Base-by-base conservation (phyloP, 805 yeast genomes). In the Teunomyces barrocoloradensis region DNA sequence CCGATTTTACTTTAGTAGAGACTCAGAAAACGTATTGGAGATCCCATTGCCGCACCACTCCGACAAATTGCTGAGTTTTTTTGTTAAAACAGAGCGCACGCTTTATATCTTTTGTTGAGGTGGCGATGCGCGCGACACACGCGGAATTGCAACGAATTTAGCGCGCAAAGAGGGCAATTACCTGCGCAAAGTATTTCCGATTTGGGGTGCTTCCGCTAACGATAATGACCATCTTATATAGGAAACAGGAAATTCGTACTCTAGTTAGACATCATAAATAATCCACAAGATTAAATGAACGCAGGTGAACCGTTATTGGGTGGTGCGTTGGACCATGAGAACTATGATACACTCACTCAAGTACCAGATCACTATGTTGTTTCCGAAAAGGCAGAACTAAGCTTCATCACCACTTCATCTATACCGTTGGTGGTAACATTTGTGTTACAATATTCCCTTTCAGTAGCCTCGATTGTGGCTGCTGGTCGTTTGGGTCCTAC, bases 261-360 rank as follows among this genome's bases (percentile, higher is more conserved):
- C 27, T 25, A 9, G 11, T 23, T 15, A 17, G 13, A 13, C 15
- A 32, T 12, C 20, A 25, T 41, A 15, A 21, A 27, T 7, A 7
- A 23, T 18, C 18, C 17, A 9, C n/a, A 17, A 2, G 10, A 10
- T 44, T 29, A 52, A 11, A 60, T 63, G 65, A 58, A 56, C 52
- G 52, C 64, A 9, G 67, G 61, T 43, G 64, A 59, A 45, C 55
- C 60, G 10, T 54, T 62, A 29, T 58, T 65, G 23, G 46, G 50
- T 10, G 64, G 66, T 1, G 55, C 54, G 0, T 49, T 45, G 41
- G 61, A 60, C 35, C 45, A 51, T 36, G 56, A 51, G 29, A 45
- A 51, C 41, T 61, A 62, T 43, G 57, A 53, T 30, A 44, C 66
- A 18, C 46, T 58, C 17, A 35, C 34, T 5, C 40, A 34, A 13